Evolutionary conservation across 2,329 filamentous ascomycete genomes (phyloP).

Genomic region (Cyphellophora attinorum): DNA sequence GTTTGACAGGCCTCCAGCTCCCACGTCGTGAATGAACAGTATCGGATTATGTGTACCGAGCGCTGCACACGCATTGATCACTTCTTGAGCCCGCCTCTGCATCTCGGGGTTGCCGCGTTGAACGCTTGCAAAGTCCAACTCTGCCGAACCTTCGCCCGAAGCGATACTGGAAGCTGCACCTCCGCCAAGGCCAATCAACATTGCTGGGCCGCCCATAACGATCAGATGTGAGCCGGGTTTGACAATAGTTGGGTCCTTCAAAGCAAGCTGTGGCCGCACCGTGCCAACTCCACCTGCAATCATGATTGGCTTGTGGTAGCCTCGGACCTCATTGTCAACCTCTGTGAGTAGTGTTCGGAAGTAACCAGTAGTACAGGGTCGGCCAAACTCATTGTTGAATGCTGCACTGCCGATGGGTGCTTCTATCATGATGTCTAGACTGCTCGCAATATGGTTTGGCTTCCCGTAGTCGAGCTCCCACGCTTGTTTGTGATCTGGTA

Average conservation of each 20-base stretch:
- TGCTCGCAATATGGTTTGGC: slow-evolving; percentile 84
- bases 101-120: slow-evolving; percentile 96
- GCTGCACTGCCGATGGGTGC: slow-evolving; percentile 89
- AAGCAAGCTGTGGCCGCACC: slow-evolving; percentile 78
- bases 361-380: slow-evolving; percentile 77
- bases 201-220: slow-evolving; percentile 88
- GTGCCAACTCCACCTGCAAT: slow-evolving; percentile 92
- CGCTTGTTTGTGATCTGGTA: slow-evolving; percentile 70
- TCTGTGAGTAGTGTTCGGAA: slow-evolving; percentile 81
- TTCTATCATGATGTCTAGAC: slow-evolving; percentile 94
- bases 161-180: slow-evolving; percentile 88
- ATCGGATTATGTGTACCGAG: slow-evolving; percentile 82
- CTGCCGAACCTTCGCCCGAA: slow-evolving; percentile 78
- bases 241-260: slow-evolving; percentile 73
- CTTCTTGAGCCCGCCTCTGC: slow-evolving; percentile 90
- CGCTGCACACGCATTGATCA: slow-evolving; percentile 87
- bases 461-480: slow-evolving; percentile 84
- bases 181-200: slow-evolving; percentile 93
- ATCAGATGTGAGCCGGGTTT: slow-evolving; percentile 82
- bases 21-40: slow-evolving; percentile 94
- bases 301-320: slow-evolving; percentile 98
- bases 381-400: slow-evolving; percentile 97
- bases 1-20: slow-evolving; percentile 77
- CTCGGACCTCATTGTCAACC: slow-evolving; percentile 63
- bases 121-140: slow-evolving; percentile 93